These are phyloP conservation scores for Sinapis alba DNA, from an alignment of 441 rosid species.

Conservation along the genomic window DNA sequence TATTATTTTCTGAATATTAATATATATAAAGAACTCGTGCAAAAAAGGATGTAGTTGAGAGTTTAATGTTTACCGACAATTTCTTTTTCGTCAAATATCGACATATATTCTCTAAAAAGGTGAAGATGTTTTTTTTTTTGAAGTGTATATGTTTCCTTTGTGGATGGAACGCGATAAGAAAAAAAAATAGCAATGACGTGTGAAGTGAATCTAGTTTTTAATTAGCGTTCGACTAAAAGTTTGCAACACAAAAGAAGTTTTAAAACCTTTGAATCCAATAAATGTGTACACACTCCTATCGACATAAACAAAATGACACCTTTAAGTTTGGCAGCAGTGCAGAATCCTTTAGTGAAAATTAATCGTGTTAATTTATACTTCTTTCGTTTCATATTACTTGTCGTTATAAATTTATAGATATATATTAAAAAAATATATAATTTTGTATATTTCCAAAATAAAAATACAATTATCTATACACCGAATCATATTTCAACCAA, in stretches of 20 bases:
- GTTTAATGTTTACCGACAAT: conserved; percentile 19
- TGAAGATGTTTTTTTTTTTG: background rate
- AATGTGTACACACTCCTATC: conserved; percentile 28
- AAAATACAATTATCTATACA: too few species aligned
- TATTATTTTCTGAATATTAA: background rate
- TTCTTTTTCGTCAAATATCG: background rate
- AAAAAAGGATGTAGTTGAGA: background rate
- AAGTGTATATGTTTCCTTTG: background rate
- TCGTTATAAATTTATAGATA: too few species aligned
- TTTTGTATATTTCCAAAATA: too few species aligned
- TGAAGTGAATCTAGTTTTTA: conserved; percentile 16
- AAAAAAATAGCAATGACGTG: conserved; percentile 7
- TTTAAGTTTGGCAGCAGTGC: background rate
- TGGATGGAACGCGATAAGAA: background rate
- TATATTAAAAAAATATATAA: too few species aligned
- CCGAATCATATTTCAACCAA: too few species aligned
- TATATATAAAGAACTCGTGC: background rate
- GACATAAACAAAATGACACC: background rate
- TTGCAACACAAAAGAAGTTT: conserved; percentile 13
- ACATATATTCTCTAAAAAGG: background rate
- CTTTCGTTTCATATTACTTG: too few species aligned
- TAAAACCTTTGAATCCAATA: conserved; percentile 12
- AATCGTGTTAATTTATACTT: too few species aligned
- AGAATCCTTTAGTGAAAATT: background rate
- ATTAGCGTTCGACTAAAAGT: conserved; percentile 14